Base-by-base conservation (phyloP, 208 protist genomes). In the Trypanosoma conorhini region DNA sequence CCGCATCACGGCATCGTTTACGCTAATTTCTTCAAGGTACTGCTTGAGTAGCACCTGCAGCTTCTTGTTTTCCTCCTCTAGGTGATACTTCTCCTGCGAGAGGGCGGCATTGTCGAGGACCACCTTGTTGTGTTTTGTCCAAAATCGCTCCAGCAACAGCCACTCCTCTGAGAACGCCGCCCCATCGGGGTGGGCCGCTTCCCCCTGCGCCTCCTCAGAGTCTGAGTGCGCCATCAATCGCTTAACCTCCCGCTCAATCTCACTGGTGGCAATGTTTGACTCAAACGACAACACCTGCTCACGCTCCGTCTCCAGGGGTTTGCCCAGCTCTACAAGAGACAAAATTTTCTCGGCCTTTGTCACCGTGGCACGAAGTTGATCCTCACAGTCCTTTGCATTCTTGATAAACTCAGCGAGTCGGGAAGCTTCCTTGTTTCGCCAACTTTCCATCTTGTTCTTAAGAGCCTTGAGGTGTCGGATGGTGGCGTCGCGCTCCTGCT, bases 101-200 rank as follows among this genome's bases (percentile, higher is more conserved):
- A 99, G 82, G n/a, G 96, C 97, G 0, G 92, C 80, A 64, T 92
- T 96, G 82, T 99, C 97, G 12, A 99, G 87, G 40, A 98, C 82
- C 3, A 98, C 95, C 73, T 98, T 99, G 89, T 98, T 98, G 77
- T 96, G 88, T 62, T 90, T 93, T 57, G 87, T 86, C 93, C 96
- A 98, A 74, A 99, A 99, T 10, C 92, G 81, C 51, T 98, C 86
- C 56, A 99, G 80, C 21, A 91, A 81, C 55, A 91, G 80, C 96
- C 96, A 98, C 59, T 98, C 89, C 62, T 86, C 82, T n/a, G 81
- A 77, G 15, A 74, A 79, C 15, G 76, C 76, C 40, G 76, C 58
- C 19, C 70, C 76, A 60, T 76, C 82, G 0, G 62, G 67, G 28
- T 58, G 76, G 5, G 76, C 44, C 13, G 68, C 30, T 30, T 86